Percentiles rank a stretch among this genome's conserved stretches.
Evolutionary conservation across 1,284 basidiomycete species (phyloP).

Genomic region (Erythrobasidium hasegawianum): DNA sequence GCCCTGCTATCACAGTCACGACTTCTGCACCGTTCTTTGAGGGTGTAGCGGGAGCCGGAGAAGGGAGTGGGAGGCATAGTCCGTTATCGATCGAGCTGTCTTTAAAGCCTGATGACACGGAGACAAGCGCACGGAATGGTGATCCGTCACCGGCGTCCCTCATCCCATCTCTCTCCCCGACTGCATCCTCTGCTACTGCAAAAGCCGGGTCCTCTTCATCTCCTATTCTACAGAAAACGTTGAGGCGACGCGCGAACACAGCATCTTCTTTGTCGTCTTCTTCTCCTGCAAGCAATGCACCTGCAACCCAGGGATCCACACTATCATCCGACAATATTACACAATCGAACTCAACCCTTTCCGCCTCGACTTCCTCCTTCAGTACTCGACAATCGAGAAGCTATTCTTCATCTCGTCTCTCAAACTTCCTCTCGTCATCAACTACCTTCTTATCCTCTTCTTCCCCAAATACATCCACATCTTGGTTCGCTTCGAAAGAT

Average conservation of each 20-base stretch:
- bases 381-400: constrained; percentile 18
- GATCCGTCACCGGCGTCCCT: too few relatives aligned
- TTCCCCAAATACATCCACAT: not conserved
- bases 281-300: not conserved
- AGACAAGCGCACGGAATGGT: too few relatives aligned
- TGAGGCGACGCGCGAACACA: constrained; percentile 28
- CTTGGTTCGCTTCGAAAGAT: constrained; percentile 10
- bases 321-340: not conserved
- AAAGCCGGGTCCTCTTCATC: not conserved
- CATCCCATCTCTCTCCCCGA: not conserved
- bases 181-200: constrained; percentile 1
- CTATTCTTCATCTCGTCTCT: constrained; percentile 16
- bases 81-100: too few relatives aligned
- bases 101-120: too few relatives aligned
- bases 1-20: constrained; percentile 26
- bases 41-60: too few relatives aligned
- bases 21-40: not conserved
- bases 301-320: too few relatives aligned
- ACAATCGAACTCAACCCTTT: not conserved
- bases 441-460: constrained; percentile 6
- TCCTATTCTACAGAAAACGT: constrained; percentile 3
- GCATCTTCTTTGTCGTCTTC: constrained; percentile 4
- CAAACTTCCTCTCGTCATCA: constrained; percentile 14
- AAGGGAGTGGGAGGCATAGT: too few relatives aligned
- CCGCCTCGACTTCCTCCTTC: not conserved